Evolutionary conservation across 2,329 filamentous ascomycete species (phyloP).

Genomic region (Xylariaceae sp.): DNA sequence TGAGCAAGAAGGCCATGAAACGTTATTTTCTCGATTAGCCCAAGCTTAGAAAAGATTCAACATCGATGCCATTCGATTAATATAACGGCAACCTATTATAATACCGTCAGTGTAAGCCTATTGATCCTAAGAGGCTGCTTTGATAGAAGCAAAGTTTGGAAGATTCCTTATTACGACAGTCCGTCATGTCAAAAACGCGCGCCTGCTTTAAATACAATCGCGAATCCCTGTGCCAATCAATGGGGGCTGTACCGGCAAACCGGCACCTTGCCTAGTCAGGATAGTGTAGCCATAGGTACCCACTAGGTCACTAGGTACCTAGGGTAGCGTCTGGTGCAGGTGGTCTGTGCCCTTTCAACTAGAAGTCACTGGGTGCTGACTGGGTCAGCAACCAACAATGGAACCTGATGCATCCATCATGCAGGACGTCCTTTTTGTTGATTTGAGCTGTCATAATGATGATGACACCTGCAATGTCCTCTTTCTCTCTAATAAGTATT

Average conservation of each 20-base stretch:
- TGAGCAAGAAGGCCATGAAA: background rate
- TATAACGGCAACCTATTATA: background rate
- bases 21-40: background rate
- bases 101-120: background rate
- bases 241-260: background rate
- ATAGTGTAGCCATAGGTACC: background rate
- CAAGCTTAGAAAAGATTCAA: background rate
- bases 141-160: too few species aligned
- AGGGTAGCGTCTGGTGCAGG: too few species aligned
- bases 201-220: slow-evolving; percentile 8
- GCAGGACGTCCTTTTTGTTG: slow-evolving; percentile 19
- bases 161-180: background rate
- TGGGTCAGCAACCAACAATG: too few species aligned
- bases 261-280: too few species aligned
- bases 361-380: background rate
- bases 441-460: background rate
- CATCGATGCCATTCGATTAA: background rate
- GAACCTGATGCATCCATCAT: too few species aligned
- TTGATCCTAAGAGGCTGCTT: too few species aligned
- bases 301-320: background rate
- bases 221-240: slow-evolving; percentile 19
- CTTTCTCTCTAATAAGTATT: too few species aligned
- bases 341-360: too few species aligned
- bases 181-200: slow-evolving; percentile 5
- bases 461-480: too few species aligned